Conservation (phyloP, 805 yeast genomes). For the Yamadazyma paraphyllophila region DNA sequence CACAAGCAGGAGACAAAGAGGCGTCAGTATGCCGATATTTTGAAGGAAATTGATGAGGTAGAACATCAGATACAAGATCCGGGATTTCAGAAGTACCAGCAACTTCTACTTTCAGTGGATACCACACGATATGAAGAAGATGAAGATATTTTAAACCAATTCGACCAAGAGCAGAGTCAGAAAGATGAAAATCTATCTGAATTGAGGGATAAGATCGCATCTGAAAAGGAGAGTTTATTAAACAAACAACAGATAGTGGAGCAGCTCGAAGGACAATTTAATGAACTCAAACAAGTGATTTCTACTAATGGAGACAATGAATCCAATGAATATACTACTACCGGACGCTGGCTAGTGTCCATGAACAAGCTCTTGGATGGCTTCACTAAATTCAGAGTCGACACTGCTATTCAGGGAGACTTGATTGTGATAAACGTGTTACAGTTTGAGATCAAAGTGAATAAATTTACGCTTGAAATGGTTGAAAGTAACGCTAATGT, state of each 20-base stretch:
- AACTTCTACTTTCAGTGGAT: slow-evolving; percentile 9
- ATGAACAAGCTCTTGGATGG: slow-evolving; percentile 10
- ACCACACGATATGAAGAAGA: slow-evolving; percentile 2
- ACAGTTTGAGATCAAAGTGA: slow-evolving; percentile 9
- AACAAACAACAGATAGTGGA: neutral
- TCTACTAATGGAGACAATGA: neutral
- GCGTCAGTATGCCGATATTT: slow-evolving; percentile 24
- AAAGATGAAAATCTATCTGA: neutral
- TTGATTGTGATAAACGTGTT: slow-evolving; percentile 5
- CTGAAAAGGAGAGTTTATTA: neutral
- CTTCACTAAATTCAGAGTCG: slow-evolving; percentile 6
- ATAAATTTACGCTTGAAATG: slow-evolving; percentile 9
- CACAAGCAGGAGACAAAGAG: slow-evolving; percentile 22
- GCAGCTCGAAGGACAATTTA: neutral
- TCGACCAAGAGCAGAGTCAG: slow-evolving; percentile 3
- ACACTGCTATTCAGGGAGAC: slow-evolving; percentile 8
- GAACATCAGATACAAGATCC: slow-evolving; percentile 18
- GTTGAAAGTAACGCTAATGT: slow-evolving; percentile 8
- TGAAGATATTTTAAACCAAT: slow-evolving; percentile 1
- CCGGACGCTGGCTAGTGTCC: slow-evolving; percentile 14
- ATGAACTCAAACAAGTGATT: neutral
- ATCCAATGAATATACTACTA: slow-evolving; percentile 4
- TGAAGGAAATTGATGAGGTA: slow-evolving; percentile 22
- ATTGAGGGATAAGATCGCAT: neutral
- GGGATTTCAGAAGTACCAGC: slow-evolving; percentile 1